A percentile compares a stretch with the other conserved stretches of the same genome.
Evolutionary conservation across 2,329 filamentous ascomycete species (phyloP).

Genomic region (Dothidotthia symphoricarpi): DNA sequence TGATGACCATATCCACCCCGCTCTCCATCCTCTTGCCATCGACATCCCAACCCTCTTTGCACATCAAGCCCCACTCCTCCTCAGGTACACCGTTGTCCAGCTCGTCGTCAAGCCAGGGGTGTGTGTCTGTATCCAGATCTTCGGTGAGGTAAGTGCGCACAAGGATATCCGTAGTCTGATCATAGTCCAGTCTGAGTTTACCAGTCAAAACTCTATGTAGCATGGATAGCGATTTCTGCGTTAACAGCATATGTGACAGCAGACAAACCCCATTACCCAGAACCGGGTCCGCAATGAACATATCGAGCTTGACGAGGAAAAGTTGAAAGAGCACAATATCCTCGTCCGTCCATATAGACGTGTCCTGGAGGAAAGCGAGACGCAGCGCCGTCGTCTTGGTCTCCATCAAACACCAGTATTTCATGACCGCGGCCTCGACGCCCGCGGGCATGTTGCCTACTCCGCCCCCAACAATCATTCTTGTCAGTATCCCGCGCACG

Average conservation of each 20-base stretch:
- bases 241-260: conserved; percentile 51
- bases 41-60: conserved; percentile 48
- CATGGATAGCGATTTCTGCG: conserved; percentile 50
- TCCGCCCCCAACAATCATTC: conserved; percentile 61
- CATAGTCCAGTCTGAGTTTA: conserved; percentile 48
- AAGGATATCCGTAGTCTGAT: conserved; percentile 13
- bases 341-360: conserved; percentile 54
- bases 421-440: conserved; percentile 54
- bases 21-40: conserved; percentile 57
- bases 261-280: conserved; percentile 50
- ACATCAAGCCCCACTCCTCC: conserved; percentile 38
- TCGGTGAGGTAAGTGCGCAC: conserved; percentile 19
- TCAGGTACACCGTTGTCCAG: conserved; percentile 18
- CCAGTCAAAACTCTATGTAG: conserved; percentile 49
- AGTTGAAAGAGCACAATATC: conserved; percentile 63
- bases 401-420: conserved; percentile 74
- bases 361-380: conserved; percentile 54
- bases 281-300: conserved; percentile 66
- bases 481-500: conserved; percentile 55
- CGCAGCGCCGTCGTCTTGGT: conserved; percentile 58
- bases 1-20: conserved; percentile 38
- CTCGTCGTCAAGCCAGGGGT: conserved; percentile 26
- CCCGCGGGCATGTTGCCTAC: conserved; percentile 42
- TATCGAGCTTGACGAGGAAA: conserved; percentile 70
- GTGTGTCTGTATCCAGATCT: conserved; percentile 18